Evolutionary conservation across 1,284 basidiomycete genomes (phyloP), one percentile per base, ranked within the genome.

Genomic region (Pseudozyma flocculosa): DNA sequence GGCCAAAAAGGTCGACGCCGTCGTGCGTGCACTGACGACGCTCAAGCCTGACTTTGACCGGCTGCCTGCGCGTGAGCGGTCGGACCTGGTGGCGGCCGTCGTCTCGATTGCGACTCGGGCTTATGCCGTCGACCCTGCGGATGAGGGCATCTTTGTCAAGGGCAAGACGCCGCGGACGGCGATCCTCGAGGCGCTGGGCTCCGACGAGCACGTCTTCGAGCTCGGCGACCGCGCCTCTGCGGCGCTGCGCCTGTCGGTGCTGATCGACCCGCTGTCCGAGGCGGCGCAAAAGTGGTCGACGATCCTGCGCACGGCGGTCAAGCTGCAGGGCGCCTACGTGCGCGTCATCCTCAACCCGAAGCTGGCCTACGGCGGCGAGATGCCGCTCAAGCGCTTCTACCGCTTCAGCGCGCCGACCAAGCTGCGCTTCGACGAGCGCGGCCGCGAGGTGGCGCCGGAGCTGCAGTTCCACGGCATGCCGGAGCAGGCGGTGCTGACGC

Each of bases 361-460:
- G 32, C 19, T 61, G 36, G 4, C 17, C 7, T 38, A 38, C 37
- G 15, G 15, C 15, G 29, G 72, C 5, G 90, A 95, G 79, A 81
- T 96, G 40, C 92, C 92, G 1, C 80, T 97, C 39, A 95, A 94
- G 79, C 84, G 88, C n/a, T 98, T 96, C 81, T 96, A 95, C 77
- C 87, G 90, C 3, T 90, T 87, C 71, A 86, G 85, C 43, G 80
- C 92, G 2, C 79, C 83, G 1, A 81, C 85, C 13, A 76, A 79
- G 5, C 80, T 89, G 5, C 54, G 77, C 0, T 97, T 92, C 71
- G 85, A 90, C 62, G 80, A 84, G 15, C 78, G 85, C 42, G 91
- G 43, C 82, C 88, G 29, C 73, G 82, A 40, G 83, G 15, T 48
- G 0, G 32, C 54, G 2, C 22, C 61, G 3, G 52, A 56, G 18